These are phyloP conservation scores for Kentomonas sorsogonicus DNA, from an alignment of 208 protist species.

Conservation along the genomic window DNA sequence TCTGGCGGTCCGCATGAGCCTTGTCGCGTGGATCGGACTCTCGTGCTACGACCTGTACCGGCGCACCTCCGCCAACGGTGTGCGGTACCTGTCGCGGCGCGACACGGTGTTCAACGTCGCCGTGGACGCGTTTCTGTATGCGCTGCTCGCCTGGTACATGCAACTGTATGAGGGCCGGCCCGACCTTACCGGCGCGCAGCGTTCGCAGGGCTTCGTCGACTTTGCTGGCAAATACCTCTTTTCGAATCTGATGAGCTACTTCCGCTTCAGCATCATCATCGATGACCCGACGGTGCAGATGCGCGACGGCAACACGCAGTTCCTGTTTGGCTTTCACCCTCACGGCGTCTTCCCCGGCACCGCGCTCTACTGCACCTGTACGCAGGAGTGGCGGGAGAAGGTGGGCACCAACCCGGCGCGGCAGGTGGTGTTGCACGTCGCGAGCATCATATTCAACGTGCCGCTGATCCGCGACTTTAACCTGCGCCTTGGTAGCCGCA, in stretches of 20 bases:
- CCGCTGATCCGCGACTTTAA: slow-evolving; percentile 74
- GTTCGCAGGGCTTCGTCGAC: slow-evolving; percentile 35
- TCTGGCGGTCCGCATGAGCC: slow-evolving; percentile 24
- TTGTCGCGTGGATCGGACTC: slow-evolving; percentile 57
- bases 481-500: slow-evolving; percentile 44
- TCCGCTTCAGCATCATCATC: slow-evolving; percentile 55
- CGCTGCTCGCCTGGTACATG: slow-evolving; percentile 38
- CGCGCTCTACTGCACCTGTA: slow-evolving; percentile 50
- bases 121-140: slow-evolving; percentile 11
- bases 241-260: slow-evolving; percentile 55
- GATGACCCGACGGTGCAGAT: slow-evolving; percentile 53
- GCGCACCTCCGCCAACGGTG: slow-evolving; percentile 9
- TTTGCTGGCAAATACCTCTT: slow-evolving; percentile 62
- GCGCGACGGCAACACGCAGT: slow-evolving; percentile 43
- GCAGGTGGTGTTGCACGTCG: slow-evolving; percentile 56
- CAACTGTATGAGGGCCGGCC: slow-evolving; percentile 55
- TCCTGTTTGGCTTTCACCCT: slow-evolving; percentile 79
- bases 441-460: slow-evolving; percentile 74
- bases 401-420: slow-evolving; percentile 38
- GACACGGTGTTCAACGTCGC: slow-evolving; percentile 3
- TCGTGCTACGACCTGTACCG: slow-evolving; percentile 38
- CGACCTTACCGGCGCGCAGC: slow-evolving; percentile 47
- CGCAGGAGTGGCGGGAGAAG: slow-evolving; percentile 47
- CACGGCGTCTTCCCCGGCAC: slow-evolving; percentile 80
- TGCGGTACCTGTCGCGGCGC: slow-evolving; percentile 5